Evolutionary conservation across 306 rosid species (phyloP).

Genomic region (Hippophae gyantsensis): DNA sequence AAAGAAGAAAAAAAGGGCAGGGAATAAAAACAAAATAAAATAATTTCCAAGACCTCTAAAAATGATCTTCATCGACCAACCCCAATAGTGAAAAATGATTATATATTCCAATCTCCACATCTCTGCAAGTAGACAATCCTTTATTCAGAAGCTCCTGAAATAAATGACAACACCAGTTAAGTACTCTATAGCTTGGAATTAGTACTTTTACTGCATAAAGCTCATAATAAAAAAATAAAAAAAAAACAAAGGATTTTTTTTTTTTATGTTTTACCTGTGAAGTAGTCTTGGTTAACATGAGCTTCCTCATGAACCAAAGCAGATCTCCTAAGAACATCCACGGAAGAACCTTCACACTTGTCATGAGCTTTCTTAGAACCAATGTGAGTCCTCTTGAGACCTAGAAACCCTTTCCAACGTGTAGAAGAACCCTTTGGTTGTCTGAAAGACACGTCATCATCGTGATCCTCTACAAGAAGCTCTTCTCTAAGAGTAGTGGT

Average conservation of each 20-base stretch:
- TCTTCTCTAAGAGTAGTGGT: conserved; percentile 77
- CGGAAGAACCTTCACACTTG: conserved; percentile 20
- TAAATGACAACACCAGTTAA: background rate
- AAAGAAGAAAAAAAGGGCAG: background rate
- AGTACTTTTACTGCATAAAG: background rate
- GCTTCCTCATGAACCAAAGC: conserved; percentile 27
- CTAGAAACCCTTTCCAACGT: conserved; percentile 75
- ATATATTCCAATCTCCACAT: conserved; percentile 41
- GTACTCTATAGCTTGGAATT: no score
- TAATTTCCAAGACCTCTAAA: conserved; percentile 29
- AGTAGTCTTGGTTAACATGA: conserved; percentile 16
- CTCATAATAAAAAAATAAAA: conserved; percentile 3
- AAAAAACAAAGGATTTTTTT: background rate
- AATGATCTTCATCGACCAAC: conserved; percentile 14
- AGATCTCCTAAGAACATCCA: conserved; percentile 24
- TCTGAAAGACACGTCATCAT: conserved; percentile 30
- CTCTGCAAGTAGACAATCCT: conserved; percentile 36
- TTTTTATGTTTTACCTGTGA: conserved; percentile 35
- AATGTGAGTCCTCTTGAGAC: conserved; percentile 57
- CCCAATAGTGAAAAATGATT: conserved; percentile 9
- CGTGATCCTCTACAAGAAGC: conserved; percentile 45
- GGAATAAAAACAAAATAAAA: conserved; percentile 1
- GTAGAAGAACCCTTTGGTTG: conserved; percentile 53
- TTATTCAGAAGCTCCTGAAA: conserved; percentile 47
- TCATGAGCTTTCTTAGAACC: conserved; percentile 49